These are phyloP conservation scores for Heterobasidion occidentale DNA, from an alignment of 1,284 basidiomycete genomes.

Conservation along the genomic window DNA sequence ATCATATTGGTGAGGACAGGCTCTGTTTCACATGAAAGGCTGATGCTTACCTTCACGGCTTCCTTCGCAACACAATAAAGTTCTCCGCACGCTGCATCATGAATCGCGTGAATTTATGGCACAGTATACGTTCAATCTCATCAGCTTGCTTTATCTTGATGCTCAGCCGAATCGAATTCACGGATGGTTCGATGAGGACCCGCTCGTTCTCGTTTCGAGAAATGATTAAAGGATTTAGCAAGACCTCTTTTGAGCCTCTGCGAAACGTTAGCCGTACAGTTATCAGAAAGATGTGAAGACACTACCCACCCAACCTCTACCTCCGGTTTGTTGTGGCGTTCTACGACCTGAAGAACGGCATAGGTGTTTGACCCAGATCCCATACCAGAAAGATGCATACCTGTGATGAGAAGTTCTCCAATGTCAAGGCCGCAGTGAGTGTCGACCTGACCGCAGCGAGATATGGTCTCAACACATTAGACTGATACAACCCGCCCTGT, in stretches of 20 bases:
- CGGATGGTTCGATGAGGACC: slow-evolving; percentile 92
- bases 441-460: slow-evolving; percentile 93
- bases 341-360: slow-evolving; percentile 61
- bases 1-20: neutral
- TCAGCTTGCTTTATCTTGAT: slow-evolving; percentile 99
- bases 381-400: slow-evolving; percentile 28
- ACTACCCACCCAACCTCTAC: slow-evolving; percentile 71
- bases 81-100: slow-evolving; percentile 98
- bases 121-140: slow-evolving; percentile 96
- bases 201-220: slow-evolving; percentile 96
- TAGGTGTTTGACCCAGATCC: slow-evolving; percentile 3
- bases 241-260: slow-evolving; percentile 88
- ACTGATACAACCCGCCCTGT: slow-evolving; percentile 31
- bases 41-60: slow-evolving; percentile 70
- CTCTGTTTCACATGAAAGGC: slow-evolving; percentile 1
- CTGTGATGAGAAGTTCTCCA: slow-evolving; percentile 98
- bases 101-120: slow-evolving; percentile 98
- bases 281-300: neutral
- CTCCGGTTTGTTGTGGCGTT: slow-evolving; percentile 95
- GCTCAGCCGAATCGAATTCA: slow-evolving; percentile 94
- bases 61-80: slow-evolving; percentile 93
- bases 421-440: slow-evolving; percentile 92
- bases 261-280: neutral
- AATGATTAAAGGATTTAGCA: slow-evolving; percentile 89
- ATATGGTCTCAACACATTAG: slow-evolving; percentile 86